phyloP scores from a whole-genome alignment of 2,329 filamentous ascomycete species.

The Fusarium vanettenii region DNA sequence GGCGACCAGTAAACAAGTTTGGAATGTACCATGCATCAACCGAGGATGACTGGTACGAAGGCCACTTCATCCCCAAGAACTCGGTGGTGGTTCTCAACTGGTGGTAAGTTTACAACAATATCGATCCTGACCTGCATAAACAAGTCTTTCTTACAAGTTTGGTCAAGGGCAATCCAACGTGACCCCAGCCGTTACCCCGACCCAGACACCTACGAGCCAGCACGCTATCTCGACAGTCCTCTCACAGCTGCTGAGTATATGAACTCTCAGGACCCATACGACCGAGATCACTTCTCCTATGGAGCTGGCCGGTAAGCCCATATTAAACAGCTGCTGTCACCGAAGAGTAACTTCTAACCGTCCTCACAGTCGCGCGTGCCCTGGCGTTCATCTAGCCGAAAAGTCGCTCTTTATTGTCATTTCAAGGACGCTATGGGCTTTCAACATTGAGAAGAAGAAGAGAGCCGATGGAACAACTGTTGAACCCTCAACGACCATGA shows the following conservation, averaged over 20 bases:
- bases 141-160: background rate
- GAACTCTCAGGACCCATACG: conserved; percentile 8
- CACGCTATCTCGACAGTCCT: conserved; percentile 8
- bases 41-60: conserved; percentile 27
- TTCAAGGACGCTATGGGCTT: conserved; percentile 20
- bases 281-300: conserved; percentile 25
- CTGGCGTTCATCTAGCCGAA: conserved; percentile 23
- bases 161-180: conserved; percentile 18
- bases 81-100: conserved; percentile 25
- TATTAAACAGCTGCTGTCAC: no score
- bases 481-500: conserved; percentile 16
- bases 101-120: conserved; percentile 9
- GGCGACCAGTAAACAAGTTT: conserved; percentile 49
- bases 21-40: conserved; percentile 24
- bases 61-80: conserved; percentile 28
- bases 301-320: conserved; percentile 20
- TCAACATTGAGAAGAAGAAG: conserved; percentile 17
- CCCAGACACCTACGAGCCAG: conserved; percentile 16
- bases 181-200: conserved; percentile 17
- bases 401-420: conserved; percentile 24
- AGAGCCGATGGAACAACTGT: background rate
- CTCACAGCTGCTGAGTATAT: conserved; percentile 14
- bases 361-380: conserved; percentile 10
- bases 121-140: no score
- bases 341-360: no score